A percentile compares a stretch with the other conserved stretches of the same genome.
These are phyloP conservation scores for Annulohypoxylon nitens DNA, from an alignment of 495 filamentous ascomycete genomes.

Conservation along the genomic window DNA sequence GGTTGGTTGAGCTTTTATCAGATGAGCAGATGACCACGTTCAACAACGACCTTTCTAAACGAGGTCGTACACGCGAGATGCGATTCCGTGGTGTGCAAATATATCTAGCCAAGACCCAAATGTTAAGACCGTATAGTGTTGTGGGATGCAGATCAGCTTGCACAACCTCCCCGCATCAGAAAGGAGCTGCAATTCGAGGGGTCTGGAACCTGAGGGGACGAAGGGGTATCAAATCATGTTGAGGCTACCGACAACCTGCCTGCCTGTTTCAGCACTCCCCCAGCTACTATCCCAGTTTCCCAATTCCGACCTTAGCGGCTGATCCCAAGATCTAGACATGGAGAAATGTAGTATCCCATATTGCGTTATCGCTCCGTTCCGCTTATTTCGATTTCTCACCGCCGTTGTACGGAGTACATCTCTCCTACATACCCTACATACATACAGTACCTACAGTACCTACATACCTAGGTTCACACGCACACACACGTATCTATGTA, in stretches of 20 bases:
- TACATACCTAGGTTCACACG: no score
- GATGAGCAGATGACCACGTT: conserved; percentile 10
- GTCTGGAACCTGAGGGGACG: conserved; percentile 36
- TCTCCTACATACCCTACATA: neutral
- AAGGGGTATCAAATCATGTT: conserved; percentile 31
- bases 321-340: conserved; percentile 49
- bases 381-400: conserved; percentile 42
- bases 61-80: conserved; percentile 11
- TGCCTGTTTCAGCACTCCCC: conserved; percentile 45
- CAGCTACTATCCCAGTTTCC: conserved; percentile 40
- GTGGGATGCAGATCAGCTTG: conserved; percentile 45
- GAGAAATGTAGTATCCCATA: conserved; percentile 43
- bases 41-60: conserved; percentile 9
- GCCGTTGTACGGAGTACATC: conserved; percentile 32
- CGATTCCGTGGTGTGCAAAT: conserved; percentile 27
- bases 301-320: conserved; percentile 39
- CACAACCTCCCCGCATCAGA: conserved; percentile 41
- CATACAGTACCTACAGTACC: neutral
- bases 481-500: conserved; percentile 14
- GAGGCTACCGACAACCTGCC: conserved; percentile 43
- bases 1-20: conserved; percentile 8
- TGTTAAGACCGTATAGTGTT: conserved; percentile 25
- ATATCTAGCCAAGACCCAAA: conserved; percentile 34
- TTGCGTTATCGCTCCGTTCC: conserved; percentile 48
- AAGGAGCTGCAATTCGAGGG: conserved; percentile 31